Conservation (phyloP, 331 rosid genomes). For the Quercus tomentella region DNA sequence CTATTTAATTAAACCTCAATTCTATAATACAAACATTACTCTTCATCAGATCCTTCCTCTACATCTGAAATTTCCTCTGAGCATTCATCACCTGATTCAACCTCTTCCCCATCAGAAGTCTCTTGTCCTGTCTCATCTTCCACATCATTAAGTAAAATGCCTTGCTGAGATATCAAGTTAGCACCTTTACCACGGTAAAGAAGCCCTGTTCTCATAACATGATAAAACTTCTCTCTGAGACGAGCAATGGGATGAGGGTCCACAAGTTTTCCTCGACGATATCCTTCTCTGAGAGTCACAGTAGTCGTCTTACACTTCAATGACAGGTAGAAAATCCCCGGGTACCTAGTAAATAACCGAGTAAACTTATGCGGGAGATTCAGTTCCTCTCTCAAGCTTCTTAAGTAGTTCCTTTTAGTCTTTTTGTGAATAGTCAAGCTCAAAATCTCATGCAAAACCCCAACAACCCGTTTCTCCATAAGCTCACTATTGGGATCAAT, state of each 20-base stretch:
- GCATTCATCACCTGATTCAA: conserved; percentile 47
- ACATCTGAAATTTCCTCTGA: conserved; percentile 32
- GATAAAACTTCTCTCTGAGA: conserved; percentile 67
- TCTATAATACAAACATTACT: conserved; percentile 13
- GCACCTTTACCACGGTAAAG: conserved; percentile 63
- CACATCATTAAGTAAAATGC: conserved; percentile 11
- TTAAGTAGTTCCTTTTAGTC: conserved; percentile 82
- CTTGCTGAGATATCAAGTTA: conserved; percentile 29
- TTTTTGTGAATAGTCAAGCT: conserved; percentile 84
- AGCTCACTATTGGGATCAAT: conserved; percentile 83
- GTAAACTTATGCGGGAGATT: conserved; percentile 89
- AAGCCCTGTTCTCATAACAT: conserved; percentile 86
- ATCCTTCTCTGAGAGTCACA: conserved; percentile 71
- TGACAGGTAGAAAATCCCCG: conserved; percentile 78
- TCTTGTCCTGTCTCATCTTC: conserved; percentile 33
- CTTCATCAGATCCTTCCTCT: conserved; percentile 37
- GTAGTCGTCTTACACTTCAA: conserved; percentile 90
- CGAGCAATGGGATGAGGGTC: conserved; percentile 68
- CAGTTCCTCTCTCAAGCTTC: conserved; percentile 81
- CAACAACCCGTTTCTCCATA: conserved; percentile 94
- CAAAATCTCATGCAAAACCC: conserved; percentile 81
- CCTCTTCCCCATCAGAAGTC: conserved; percentile 42
- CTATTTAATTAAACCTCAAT: background rate
- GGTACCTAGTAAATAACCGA: conserved; percentile 76
- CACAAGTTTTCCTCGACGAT: conserved; percentile 68